Evolutionary conservation across 805 yeast genomes (phyloP), one percentile per base, ranked within the genome.

Genomic region (Pichia pseudocactophila): DNA sequence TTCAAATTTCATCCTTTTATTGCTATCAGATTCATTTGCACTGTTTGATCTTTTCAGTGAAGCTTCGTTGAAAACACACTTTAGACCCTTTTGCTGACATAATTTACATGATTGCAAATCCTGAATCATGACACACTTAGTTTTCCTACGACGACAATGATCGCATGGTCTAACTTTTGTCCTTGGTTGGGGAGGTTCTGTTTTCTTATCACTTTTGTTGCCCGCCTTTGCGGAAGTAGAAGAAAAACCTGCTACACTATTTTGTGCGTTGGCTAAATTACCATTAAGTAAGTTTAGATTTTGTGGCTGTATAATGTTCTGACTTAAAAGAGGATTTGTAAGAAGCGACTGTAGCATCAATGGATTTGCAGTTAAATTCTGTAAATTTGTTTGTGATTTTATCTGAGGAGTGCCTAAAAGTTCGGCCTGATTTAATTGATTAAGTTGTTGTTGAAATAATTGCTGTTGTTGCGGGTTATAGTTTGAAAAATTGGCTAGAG

Each of bases 141-240:
- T 81, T 56, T 84, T 85, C 37, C 89, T 69, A 44, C 88, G 66
- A 34, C 94, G 69, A 60, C 97, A 89, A 51, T 80, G 86, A 55
- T 85, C 95, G 57, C 96, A 88, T 1, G 94, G 90, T 30, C 77
- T 64, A 18, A 74, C 62, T 49, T 69, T 64, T 1, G 65, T 51
- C 30, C 64, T 50, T 4, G 67, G 74, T 44, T 71, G 73, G 5
- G 68, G 61, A 2, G 56, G 56, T 33, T 57, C 63, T 25, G 42
- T 37, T 36, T 51, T 50, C 32, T 46, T 45, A 13, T 42, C 30
- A 10, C 31, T 28, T 25, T 32, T 33, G 25, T 9, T 17, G 22
- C 3, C 10, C 15, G n/a, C 9, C 22, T 36, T 12, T 27, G 27
- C 2, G 17, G 19, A 9, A 26, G 8, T 16, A 11, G 45, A 18